Base-by-base conservation (phyloP, 2,329 filamentous ascomycete genomes). In the Colletotrichum coccodes region DNA sequence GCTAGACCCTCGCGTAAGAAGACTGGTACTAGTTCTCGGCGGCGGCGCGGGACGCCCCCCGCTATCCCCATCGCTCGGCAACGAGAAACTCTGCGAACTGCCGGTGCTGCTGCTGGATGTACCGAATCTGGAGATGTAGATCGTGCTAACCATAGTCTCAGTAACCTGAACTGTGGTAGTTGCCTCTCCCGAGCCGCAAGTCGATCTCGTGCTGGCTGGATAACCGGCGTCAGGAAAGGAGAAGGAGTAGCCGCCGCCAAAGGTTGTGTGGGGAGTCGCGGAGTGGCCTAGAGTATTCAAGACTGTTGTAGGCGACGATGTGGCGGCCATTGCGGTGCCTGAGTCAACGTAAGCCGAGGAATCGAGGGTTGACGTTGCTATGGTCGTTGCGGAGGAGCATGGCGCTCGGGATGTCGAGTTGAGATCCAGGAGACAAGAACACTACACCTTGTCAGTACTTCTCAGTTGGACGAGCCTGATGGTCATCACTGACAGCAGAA, bases 381-480 rank as follows among this genome's bases (percentile, higher is more conserved):
- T 50, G 3, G 32, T 21, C 26, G 21, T 57, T 11, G 50, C 18
- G 1, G 59, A 63, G 14, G 42, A 47, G 14, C 61, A 68, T 9
- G 60, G 40, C 4, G 46, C 6, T 2, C 3, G 23, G 6, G 47
- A 18, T 4, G 46, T 47, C 6, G 32, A 46, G 16, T 42, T 21
- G 26, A 44, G 30, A 8, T 49, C 40, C 4, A 71, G 21, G 2
- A 71, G 60, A 59, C 69, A 71, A 5, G 65, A 65, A 49, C 69
- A 71, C 69, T 71, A 4, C 12, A 23, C 1, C 2, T 4, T 18
- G 28, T 67, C 32, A 68, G 53, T 40, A 30, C n/a, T 16, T 7
- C 30, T 3, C n/a, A n/a, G n/a, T n/a, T n/a, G n/a, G n/a, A 40
- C 18, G 23, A 23, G 3, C 4, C 5, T 18, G n/a, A 18, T 3